Evolutionary conservation across 345 rosid genomes (phyloP), one percentile per base, ranked within the genome.

Genomic region (Streptanthus diversifolius): DNA sequence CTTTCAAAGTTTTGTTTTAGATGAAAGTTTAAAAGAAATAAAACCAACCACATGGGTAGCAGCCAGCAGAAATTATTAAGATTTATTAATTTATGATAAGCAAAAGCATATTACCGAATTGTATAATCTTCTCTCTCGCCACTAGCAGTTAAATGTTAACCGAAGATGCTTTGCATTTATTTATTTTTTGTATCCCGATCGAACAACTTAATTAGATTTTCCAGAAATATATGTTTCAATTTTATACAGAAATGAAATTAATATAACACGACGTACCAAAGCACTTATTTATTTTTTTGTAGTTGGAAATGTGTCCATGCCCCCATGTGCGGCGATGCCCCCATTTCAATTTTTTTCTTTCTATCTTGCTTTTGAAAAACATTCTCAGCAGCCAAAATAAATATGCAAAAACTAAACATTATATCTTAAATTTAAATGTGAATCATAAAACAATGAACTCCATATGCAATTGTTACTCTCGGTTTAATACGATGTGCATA

Each of bases 281-380:
- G 25, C 74, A 60, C 64, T 60, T 74, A 6, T 27, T 73, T 43
- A n/a, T 63, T 32, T 54, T 18, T 61, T 52, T 59, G 73, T 75
- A 52, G 32, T 47, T 75, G 57, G 74, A 62, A 76, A 69, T 68
- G 65, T 69, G 66, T 52, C 65, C 75, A 75, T 69, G 74, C 58
- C 70, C 48, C 79, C 79, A 76, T 76, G 79, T 76, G 79, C 75
- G 52, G 47, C 65, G 70, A 75, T 68, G 70, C 53, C 75, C 75
- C 79, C 79, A 75, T 62, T 60, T 61, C 56, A 59, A 30, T 52
- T 12, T 51, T 19, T 36, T 40, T 45, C n/a, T 15, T 13, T 39
- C 24, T 13, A 56, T 60, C 49, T 59, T 24, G 36, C 41, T 22
- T 66, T 59, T 49, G 36, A 30, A 67, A 61, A 60, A 8, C 55